These are phyloP conservation scores for Pseudoturritis turrita DNA, from an alignment of 345 rosid species.

Conservation along the genomic window DNA sequence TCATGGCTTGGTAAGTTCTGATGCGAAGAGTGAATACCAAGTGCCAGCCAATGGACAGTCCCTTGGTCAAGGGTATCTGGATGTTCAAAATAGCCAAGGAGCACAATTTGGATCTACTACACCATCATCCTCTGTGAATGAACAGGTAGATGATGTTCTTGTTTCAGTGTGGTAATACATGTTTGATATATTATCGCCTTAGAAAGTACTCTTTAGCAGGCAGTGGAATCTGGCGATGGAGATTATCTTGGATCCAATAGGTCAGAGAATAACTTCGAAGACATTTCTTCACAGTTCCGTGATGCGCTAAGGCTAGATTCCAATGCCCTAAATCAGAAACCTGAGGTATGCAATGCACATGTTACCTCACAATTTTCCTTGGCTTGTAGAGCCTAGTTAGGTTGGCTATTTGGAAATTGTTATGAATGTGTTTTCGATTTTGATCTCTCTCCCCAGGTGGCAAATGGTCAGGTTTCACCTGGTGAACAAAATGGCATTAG, in stretches of 20 bases:
- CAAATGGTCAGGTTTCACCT: slow-evolving; percentile 43
- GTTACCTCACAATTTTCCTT: background rate
- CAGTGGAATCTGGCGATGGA: slow-evolving; percentile 46
- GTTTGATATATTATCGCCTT: background rate
- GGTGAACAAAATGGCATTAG: slow-evolving; percentile 47
- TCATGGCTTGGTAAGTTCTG: slow-evolving; percentile 44
- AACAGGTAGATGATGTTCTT: slow-evolving; percentile 45
- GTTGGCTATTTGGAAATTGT: background rate
- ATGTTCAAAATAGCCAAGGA: slow-evolving; percentile 48
- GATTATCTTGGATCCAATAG: slow-evolving; percentile 39
- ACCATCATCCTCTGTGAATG: slow-evolving; percentile 48
- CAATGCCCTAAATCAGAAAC: slow-evolving; percentile 44
- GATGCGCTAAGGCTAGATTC: slow-evolving; percentile 48
- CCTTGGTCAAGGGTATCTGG: slow-evolving; percentile 46
- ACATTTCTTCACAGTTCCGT: slow-evolving; percentile 63
- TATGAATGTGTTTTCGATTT: slow-evolving; percentile 13
- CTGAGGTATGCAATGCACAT: slow-evolving; percentile 46
- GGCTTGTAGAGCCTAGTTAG: slow-evolving; percentile 4
- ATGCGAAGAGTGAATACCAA: slow-evolving; percentile 52
- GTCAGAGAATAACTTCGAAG: slow-evolving; percentile 53
- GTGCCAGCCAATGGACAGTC: slow-evolving; percentile 51
- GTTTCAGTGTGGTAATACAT: background rate
- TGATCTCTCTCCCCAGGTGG: slow-evolving; percentile 41
- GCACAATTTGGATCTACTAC: slow-evolving; percentile 45
- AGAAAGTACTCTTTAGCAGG: slow-evolving; percentile 40